phyloP scores from a whole-genome alignment of 2,329 filamentous ascomycete species.

The Aspergillus pseudonomiae region DNA sequence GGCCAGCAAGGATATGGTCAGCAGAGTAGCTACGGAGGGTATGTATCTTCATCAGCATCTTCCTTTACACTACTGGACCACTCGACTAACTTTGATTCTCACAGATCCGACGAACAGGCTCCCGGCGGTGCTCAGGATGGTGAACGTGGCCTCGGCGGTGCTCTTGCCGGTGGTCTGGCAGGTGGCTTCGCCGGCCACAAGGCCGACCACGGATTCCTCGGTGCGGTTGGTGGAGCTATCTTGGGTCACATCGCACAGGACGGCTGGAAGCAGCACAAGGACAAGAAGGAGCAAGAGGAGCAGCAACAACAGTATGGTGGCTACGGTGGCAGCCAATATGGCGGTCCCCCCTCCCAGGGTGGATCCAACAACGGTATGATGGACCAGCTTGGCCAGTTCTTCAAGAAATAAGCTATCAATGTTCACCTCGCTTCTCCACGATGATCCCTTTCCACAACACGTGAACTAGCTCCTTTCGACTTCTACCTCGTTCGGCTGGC shows the following conservation, averaged over 20 bases:
- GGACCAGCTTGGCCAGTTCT: slow-evolving; percentile 40
- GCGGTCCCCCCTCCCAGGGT: slow-evolving; percentile 16
- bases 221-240: slow-evolving; percentile 52
- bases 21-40: slow-evolving; percentile 27
- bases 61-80: neutral
- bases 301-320: slow-evolving; percentile 22
- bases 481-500: slow-evolving; percentile 16
- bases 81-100: slow-evolving; percentile 7
- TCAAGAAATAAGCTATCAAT: slow-evolving; percentile 30
- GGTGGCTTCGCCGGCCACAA: slow-evolving; percentile 52
- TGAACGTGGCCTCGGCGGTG: slow-evolving; percentile 52
- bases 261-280: slow-evolving; percentile 47
- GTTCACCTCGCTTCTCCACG: slow-evolving; percentile 2
- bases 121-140: slow-evolving; percentile 46
- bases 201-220: slow-evolving; percentile 52
- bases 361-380: slow-evolving; percentile 28
- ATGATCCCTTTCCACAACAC: slow-evolving; percentile 6
- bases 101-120: slow-evolving; percentile 32
- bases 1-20: slow-evolving; percentile 24
- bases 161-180: slow-evolving; percentile 50
- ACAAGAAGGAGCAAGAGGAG: slow-evolving; percentile 35
- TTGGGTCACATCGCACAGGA: slow-evolving; percentile 51
- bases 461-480: slow-evolving; percentile 22
- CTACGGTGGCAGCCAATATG: slow-evolving; percentile 15
- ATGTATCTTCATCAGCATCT: slow-evolving; percentile 12